Evolutionary conservation across 305 asterid species (phyloP).

Genomic region (Solanum hybrid): DNA sequence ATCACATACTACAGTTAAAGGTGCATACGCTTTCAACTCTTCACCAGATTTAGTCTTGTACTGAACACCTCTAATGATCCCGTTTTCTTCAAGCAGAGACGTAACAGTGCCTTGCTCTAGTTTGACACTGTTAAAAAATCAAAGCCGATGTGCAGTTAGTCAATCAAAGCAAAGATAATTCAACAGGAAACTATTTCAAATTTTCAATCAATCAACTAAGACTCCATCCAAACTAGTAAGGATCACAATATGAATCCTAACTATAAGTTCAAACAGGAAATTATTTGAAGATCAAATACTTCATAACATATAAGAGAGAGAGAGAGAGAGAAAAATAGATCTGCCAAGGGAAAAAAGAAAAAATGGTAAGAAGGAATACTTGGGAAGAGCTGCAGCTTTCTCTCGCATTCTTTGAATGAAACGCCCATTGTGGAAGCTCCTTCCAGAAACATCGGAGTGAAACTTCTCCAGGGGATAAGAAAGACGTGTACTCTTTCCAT

Average conservation of each 20-base stretch:
- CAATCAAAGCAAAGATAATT: not conserved
- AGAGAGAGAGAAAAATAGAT: not conserved
- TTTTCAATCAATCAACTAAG: not conserved
- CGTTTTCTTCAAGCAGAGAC: constrained; percentile 72
- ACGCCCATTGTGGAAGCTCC: constrained; percentile 90
- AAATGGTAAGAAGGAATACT: constrained; percentile 27
- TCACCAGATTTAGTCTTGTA: constrained; percentile 63
- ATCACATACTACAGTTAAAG: constrained; percentile 80
- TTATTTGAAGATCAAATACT: not conserved
- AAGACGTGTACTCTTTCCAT: constrained; percentile 61
- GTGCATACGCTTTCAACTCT: constrained; percentile 62
- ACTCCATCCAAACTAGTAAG: not conserved
- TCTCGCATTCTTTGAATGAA: constrained; percentile 80
- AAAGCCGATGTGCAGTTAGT: not conserved
- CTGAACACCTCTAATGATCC: constrained; percentile 66
- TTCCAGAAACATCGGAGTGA: constrained; percentile 68
- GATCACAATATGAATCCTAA: not conserved
- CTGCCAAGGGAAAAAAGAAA: not conserved
- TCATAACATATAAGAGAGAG: not conserved
- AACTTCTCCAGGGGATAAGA: constrained; percentile 80
- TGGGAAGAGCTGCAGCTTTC: constrained; percentile 77
- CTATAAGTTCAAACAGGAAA: not conserved
- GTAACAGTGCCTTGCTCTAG: constrained; percentile 86
- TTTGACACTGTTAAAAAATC: constrained; percentile 38
- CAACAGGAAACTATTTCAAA: not conserved